These are phyloP conservation scores for Silene coronaria DNA, from an alignment of 179 eudicot species.

Conservation along the genomic window DNA sequence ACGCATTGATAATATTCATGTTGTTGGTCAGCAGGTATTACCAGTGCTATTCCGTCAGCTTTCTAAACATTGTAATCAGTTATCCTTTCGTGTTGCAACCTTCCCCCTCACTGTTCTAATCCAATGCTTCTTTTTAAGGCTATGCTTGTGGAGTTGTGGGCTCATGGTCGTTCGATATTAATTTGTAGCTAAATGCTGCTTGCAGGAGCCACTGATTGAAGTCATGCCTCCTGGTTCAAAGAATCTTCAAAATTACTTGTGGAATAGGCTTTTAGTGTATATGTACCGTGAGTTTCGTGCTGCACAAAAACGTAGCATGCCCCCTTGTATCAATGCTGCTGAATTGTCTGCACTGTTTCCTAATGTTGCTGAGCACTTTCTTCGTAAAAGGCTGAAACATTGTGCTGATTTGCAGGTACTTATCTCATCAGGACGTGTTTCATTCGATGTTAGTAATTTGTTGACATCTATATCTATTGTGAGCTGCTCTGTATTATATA, in stretches of 20 bases:
- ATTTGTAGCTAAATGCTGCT: slow-evolving; percentile 16
- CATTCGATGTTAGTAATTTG: neutral
- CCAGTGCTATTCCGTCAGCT: slow-evolving; percentile 3
- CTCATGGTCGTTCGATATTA: neutral
- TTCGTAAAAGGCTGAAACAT: slow-evolving; percentile 80
- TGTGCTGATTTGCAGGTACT: slow-evolving; percentile 90
- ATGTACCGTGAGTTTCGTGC: slow-evolving; percentile 87
- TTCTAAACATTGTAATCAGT: neutral
- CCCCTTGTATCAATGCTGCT: slow-evolving; percentile 77
- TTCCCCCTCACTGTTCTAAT: neutral
- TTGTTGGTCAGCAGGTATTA: slow-evolving; percentile 91
- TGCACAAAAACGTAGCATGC: slow-evolving; percentile 61
- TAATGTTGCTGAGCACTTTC: slow-evolving; percentile 53
- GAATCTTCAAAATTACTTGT: slow-evolving; percentile 58
- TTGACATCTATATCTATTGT: neutral
- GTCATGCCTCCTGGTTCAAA: slow-evolving; percentile 49
- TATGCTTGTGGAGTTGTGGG: slow-evolving; percentile 3
- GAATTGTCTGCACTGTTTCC: slow-evolving; percentile 79
- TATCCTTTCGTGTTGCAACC: neutral
- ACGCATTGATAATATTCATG: slow-evolving; percentile 84
- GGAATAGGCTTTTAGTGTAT: slow-evolving; percentile 78
- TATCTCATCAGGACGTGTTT: neutral
- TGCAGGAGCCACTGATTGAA: slow-evolving; percentile 92
- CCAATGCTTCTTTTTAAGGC: neutral
- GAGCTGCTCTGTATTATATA: neutral